Conservation (phyloP, 176 grass and related monocot species). For the Carex kokanica region DNA sequence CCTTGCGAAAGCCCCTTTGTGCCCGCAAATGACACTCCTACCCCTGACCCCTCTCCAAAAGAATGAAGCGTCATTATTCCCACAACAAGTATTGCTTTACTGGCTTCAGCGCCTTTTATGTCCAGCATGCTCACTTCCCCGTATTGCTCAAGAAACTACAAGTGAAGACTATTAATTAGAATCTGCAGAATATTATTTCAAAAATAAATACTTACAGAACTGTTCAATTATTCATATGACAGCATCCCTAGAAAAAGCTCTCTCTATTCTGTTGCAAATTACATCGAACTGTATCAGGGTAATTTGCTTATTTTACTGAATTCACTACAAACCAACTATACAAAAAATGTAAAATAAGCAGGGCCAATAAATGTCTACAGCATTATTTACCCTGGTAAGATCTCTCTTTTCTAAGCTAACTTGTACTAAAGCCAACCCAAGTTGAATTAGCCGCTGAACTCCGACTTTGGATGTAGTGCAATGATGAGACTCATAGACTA, state of each 20-base stretch:
- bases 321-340: background rate
- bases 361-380: background rate
- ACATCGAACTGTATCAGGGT: too few species aligned
- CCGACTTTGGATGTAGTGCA: background rate
- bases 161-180: slow-evolving; percentile 2
- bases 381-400: background rate
- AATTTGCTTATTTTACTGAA: background rate
- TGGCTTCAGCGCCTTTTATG: slow-evolving; percentile 97
- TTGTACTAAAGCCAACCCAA: background rate
- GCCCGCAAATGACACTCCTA: slow-evolving; percentile 94
- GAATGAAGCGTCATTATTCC: slow-evolving; percentile 99
- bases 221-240: background rate
- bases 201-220: background rate
- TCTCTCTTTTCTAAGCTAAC: background rate
- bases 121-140: slow-evolving; percentile 99
- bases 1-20: slow-evolving; percentile 92
- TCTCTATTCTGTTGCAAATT: background rate
- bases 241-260: background rate
- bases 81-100: slow-evolving; percentile 98
- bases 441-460: background rate
- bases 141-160: slow-evolving; percentile 83
- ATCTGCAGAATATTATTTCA: background rate
- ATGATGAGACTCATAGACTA: background rate
- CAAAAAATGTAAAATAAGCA: background rate
- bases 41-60: slow-evolving; percentile 96